Evolutionary conservation across 257 asterid genomes (phyloP), one percentile per base, ranked within the genome.

Genomic region (Coffea canephora): DNA sequence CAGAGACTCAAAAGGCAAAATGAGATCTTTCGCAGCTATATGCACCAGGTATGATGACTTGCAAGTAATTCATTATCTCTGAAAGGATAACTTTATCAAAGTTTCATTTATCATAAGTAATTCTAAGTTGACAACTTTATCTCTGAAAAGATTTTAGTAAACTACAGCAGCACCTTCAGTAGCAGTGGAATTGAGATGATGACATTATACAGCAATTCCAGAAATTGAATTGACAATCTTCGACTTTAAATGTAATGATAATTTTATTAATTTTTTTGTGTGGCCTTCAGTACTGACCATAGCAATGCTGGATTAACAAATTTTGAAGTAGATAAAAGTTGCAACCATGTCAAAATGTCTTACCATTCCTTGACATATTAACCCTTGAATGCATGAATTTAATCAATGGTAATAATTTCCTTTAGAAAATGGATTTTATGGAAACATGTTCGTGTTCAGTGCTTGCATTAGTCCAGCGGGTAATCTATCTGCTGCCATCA

Each of bases 1-100:
- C 98, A 94, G 82, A 89, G 96, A 84, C 86, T 94, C 87, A 92
- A 88, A 87, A 94, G 90, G 90, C 97, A 92, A 86, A 89, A 92
- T 83, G 98, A 94, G 79, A 88, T 91, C 75, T 94, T 94, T 69
- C 98, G 98, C 82, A 90, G 98, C 84, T 92, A 89, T 79, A 94
- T 94, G 98, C 98, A 94, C 83, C 98, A 94, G 97, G 98, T 94
- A 83, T 85, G 86, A 65, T 73, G 52, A 79, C 34, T 43, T 49
- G 16, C 49, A 49, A 65, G 34, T 36, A 31, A 43, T 65, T 31
- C 34, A 31, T 31, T 31, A 31, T 31, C 34, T 31, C 1, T 31
- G 34, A 31, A 31, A 31, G 1, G 34, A 31, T 31, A 31, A 31
- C 34, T 31, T 31, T 31, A 1, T 31, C 34, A 31, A 31, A 31